Base-by-base conservation (phyloP, 1,284 basidiomycete genomes). In the Ceratorhiza oryzae-sativae region DNA sequence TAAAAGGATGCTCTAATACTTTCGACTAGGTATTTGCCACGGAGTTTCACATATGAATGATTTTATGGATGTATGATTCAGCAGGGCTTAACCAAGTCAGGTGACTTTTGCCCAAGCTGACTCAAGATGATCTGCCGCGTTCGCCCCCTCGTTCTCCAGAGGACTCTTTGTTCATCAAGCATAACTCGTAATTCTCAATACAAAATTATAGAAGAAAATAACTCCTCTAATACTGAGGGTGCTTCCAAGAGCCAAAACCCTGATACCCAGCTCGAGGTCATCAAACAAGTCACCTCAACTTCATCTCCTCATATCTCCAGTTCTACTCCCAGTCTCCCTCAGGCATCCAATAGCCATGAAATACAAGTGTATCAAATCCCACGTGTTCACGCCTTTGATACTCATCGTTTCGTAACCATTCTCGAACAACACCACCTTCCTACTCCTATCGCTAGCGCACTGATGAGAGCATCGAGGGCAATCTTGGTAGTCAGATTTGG, bases 381-480 rank as follows among this genome's bases (percentile, higher is more conserved):
- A 3, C 25, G 55, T 25, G 51, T 67, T 71, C 39, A 68, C 51
- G 65, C 77, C 8, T 78, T 78, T 62, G 73, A 78, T 60, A 78
- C 77, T 1, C 82, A 84, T 71, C 76, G 77, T 5, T 92, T 93
- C 81, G 89, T 91, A 75, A 77, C 77, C 15, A 87, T 83, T 0
- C 82, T 93, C 42, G 90, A 92, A 76, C 85, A 83, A 78, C n/a
- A n/a, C n/a, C n/a, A 87, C 87, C 0, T 93, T 78, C 86, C 91
- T 0, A 86, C 86, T 0, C 83, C 84, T 0, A 88, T 88, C 0
- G 90, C 93, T 15, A 85, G 86, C 27, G 88, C 87, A 74, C 83
- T 98, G 73, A 98, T 98, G 95, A 87, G 91, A 25, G 92, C 92
- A 2, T 94, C 93, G 12, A 85, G 93, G 61, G 89, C 89, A 0